phyloP scores from a whole-genome alignment of 352 stramenopile genomes.

The Hyaloperonospora brassicae region DNA sequence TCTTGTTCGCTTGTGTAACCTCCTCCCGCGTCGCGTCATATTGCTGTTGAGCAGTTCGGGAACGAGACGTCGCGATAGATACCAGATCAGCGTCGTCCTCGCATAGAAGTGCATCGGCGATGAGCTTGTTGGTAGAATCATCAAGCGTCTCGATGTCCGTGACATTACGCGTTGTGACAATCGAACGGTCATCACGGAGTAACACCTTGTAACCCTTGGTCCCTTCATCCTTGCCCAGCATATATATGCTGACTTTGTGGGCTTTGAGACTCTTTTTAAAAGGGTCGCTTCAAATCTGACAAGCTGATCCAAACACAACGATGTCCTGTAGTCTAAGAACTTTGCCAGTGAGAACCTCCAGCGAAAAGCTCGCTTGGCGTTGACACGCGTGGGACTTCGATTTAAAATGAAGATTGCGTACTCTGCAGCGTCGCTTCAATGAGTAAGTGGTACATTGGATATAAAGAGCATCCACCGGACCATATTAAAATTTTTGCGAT shows the following conservation, averaged over 20 bases:
- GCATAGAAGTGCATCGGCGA: too few relatives aligned
- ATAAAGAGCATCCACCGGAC: too few relatives aligned
- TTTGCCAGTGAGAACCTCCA: not conserved
- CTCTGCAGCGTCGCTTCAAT: too few relatives aligned
- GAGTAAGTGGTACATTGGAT: too few relatives aligned
- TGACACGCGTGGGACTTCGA: not conserved
- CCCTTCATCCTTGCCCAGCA: too few relatives aligned
- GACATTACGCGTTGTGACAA: not conserved
- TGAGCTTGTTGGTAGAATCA: not conserved
- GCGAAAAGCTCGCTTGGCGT: not conserved
- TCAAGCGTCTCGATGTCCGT: not conserved
- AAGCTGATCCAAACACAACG: not conserved
- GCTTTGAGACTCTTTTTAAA: too few relatives aligned
- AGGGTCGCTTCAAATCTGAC: too few relatives aligned
- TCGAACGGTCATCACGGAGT: not conserved
- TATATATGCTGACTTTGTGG: too few relatives aligned
- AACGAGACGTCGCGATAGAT: too few relatives aligned
- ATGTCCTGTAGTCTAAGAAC: not conserved
- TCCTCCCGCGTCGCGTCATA: not conserved
- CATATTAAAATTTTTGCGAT: too few relatives aligned
- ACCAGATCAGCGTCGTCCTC: too few relatives aligned
- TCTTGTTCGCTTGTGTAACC: not conserved
- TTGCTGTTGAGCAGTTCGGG: too few relatives aligned
- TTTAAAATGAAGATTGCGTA: not conserved
- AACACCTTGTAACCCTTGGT: not conserved